A percentile compares a stretch with the other conserved stretches of the same genome.
Evolutionary conservation across 805 yeast genomes (phyloP).

Genomic region (Metschnikowia dekortorum): DNA sequence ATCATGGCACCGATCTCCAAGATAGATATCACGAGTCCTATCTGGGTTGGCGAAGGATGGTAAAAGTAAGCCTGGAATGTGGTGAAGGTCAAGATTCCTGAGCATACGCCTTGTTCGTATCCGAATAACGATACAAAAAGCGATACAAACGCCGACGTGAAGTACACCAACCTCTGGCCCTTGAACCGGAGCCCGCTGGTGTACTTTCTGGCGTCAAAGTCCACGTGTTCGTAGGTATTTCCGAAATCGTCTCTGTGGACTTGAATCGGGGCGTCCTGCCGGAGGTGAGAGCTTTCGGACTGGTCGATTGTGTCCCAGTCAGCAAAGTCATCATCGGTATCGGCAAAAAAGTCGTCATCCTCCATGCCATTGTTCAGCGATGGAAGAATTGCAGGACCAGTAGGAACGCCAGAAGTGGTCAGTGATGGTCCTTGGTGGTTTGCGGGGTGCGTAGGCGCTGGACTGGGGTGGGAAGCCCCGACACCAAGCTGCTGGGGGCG

Average conservation of each 20-base stretch:
- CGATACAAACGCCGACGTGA: constrained; percentile 43
- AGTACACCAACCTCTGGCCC: constrained; percentile 38
- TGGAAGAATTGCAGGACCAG: not conserved
- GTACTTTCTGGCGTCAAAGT: constrained; percentile 33
- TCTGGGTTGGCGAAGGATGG: constrained; percentile 15
- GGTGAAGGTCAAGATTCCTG: constrained; percentile 74
- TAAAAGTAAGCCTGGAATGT: constrained; percentile 47
- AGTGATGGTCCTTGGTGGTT: not conserved
- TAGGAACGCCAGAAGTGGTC: not conserved
- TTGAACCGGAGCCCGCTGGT: constrained; percentile 31
- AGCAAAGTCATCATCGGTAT: constrained; percentile 10
- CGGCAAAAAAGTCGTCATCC: not conserved
- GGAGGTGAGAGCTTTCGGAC: constrained; percentile 9
- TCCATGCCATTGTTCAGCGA: not conserved
- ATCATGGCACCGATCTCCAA: constrained; percentile 21
- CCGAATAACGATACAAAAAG: constrained; percentile 33
- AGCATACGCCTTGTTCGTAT: constrained; percentile 73
- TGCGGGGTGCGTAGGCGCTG: not conserved
- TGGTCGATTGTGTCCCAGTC: constrained; percentile 14
- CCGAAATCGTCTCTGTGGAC: constrained; percentile 28
- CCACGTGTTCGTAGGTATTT: constrained; percentile 31
- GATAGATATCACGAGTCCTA: constrained; percentile 18
- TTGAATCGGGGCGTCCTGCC: not conserved
- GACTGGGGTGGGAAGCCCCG: not conserved
- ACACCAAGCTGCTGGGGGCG: not conserved